Evolutionary conservation across 192 early-diverging fungal genomes (phyloP).

Genomic region (Gonapodya prolifera): DNA sequence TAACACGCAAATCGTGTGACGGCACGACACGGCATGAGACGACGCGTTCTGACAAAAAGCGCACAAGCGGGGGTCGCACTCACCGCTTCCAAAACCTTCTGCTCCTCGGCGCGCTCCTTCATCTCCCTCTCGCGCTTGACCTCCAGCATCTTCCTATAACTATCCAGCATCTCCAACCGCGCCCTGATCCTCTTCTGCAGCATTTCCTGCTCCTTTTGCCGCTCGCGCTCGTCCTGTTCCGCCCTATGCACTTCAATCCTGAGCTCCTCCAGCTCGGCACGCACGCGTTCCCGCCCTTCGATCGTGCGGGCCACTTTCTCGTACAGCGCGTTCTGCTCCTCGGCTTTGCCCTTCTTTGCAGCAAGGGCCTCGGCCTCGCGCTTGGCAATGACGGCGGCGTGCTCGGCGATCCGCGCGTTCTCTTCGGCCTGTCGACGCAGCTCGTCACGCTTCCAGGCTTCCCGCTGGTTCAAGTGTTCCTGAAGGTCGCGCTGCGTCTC

Average conservation of each 20-base stretch:
- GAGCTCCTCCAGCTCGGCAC: conserved; percentile 37
- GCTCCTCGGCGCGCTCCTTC: conserved; percentile 32
- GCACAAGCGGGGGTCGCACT: not conserved
- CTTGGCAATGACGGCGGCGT: conserved; percentile 23
- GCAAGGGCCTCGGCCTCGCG: conserved; percentile 23
- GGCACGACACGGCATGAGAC: no score
- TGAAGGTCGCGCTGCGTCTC: conserved; percentile 10
- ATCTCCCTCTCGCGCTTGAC: conserved; percentile 26
- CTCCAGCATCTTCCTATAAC: conserved; percentile 36
- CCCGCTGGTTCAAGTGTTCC: conserved; percentile 31
- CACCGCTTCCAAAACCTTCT: conserved; percentile 32
- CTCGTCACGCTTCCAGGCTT: conserved; percentile 28
- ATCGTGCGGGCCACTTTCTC: conserved; percentile 43
- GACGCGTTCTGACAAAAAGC: no score
- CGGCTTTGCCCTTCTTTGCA: conserved; percentile 23
- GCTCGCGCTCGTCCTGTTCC: conserved; percentile 32
- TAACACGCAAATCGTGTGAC: not conserved
- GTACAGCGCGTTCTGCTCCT: conserved; percentile 33
- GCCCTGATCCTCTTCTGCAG: conserved; percentile 32
- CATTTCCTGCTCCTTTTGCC: conserved; percentile 20
- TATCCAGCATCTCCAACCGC: conserved; percentile 39
- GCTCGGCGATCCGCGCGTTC: conserved; percentile 34
- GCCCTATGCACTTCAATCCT: conserved; percentile 40
- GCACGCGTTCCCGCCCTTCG: conserved; percentile 25
- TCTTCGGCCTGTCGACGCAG: conserved; percentile 22